These are phyloP conservation scores for Arxiozyma bovina DNA, from an alignment of 1,139 yeast species.

Conservation along the genomic window DNA sequence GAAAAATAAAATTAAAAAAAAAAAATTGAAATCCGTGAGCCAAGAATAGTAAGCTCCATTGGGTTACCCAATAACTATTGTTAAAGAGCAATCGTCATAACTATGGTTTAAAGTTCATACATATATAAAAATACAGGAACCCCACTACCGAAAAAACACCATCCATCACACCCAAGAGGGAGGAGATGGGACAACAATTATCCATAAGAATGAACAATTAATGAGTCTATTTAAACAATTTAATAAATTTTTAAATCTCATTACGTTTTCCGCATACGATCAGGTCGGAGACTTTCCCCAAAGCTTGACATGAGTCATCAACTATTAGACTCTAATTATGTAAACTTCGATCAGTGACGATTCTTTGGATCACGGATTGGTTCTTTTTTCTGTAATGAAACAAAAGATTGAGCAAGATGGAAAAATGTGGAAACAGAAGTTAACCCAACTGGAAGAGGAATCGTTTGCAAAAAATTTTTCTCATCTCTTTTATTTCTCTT, in stretches of 20 bases:
- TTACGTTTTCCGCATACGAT: conserved; percentile 40
- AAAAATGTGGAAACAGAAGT: no score
- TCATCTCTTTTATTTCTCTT: not conserved
- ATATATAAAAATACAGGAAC: conserved; percentile 29
- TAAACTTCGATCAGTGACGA: conserved; percentile 69
- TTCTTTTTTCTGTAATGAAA: not conserved
- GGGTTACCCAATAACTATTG: conserved; percentile 44
- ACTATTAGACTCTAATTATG: conserved; percentile 38
- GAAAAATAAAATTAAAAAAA: conserved; percentile 19
- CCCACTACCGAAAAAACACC: conserved; percentile 47
- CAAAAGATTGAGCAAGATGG: not conserved
- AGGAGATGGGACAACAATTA: conserved; percentile 4
- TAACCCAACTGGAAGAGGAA: not conserved
- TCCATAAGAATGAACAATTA: conserved; percentile 13
- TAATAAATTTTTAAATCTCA: conserved; percentile 33
- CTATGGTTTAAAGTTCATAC: conserved; percentile 55
- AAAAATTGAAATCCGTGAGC: conserved; percentile 40
- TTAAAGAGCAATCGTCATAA: conserved; percentile 57
- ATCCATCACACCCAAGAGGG: not conserved
- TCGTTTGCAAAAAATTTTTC: no score
- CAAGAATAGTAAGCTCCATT: conserved; percentile 84
- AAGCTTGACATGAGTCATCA: conserved; percentile 40
- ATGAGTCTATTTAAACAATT: conserved; percentile 32
- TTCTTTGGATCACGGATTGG: conserved; percentile 47
- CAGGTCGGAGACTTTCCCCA: conserved; percentile 96